Percentiles rank a stretch among this genome's conserved stretches.
Evolutionary conservation across 768 basidiomycete species (phyloP).

Genomic region (Leccinum rimulosum): DNA sequence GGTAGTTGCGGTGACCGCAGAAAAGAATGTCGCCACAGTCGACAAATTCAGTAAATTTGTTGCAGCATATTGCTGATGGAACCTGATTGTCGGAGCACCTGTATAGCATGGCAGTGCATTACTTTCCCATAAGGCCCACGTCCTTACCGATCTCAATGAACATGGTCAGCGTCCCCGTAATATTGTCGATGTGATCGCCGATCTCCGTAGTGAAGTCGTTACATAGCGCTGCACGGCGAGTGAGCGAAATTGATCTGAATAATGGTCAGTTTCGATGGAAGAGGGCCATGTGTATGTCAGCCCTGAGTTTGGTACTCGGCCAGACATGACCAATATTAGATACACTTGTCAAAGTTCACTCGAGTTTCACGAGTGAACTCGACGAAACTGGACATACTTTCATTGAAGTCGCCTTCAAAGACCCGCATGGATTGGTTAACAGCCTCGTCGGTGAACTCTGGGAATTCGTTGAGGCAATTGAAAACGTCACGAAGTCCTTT

Average conservation of each 20-base stretch:
- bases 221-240: constrained; percentile 54
- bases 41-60: constrained; percentile 48
- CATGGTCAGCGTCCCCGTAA: constrained; percentile 45
- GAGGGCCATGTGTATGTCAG: neutral
- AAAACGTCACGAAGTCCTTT: constrained; percentile 51
- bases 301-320: constrained; percentile 43
- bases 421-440: constrained; percentile 48
- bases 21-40: constrained; percentile 55
- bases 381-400: constrained; percentile 33
- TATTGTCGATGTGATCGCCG: constrained; percentile 52
- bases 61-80: constrained; percentile 51
- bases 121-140: constrained; percentile 13
- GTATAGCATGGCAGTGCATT: constrained; percentile 26
- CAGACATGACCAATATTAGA: constrained; percentile 55
- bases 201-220: constrained; percentile 49
- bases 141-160: constrained; percentile 54
- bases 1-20: constrained; percentile 49
- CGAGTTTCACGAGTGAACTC: neutral
- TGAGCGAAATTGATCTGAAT: constrained; percentile 46
- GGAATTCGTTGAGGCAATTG: constrained; percentile 53
- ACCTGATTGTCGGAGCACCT: constrained; percentile 55
- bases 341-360: constrained; percentile 6
- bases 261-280: constrained; percentile 5
- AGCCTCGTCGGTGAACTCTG: constrained; percentile 52
- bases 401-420: constrained; percentile 45